Base-by-base conservation (phyloP, 108 stramenopile genomes). In the Cyclotella kingstonii region DNA sequence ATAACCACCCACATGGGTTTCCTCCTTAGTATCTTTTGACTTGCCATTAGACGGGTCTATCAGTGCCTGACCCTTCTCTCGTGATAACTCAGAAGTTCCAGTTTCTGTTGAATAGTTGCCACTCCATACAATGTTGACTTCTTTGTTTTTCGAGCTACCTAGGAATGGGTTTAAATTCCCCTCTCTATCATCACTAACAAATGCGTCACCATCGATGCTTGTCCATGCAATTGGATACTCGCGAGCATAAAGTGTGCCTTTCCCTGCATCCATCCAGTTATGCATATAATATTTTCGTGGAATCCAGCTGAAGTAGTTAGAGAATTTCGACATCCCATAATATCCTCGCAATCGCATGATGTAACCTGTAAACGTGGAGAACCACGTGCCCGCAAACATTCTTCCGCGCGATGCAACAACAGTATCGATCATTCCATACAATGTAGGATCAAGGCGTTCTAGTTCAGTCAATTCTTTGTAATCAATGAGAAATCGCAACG, bases 301-400 rank as follows among this genome's bases (percentile, higher is more conserved):
- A n/a, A 79, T 46, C 47, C 47, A 84, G 15, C 73, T 52, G 41
- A 84, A 84, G 63, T 81, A 87, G 4, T 79, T 78, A 41, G 65
- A 76, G 17, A 66, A 77, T 53, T 81, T 87, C 0, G 80, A 73
- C 58, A 82, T 65, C 0, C 92, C 89, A 35, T 80, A 66, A 53
- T 96, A 93, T 30, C 59, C 65, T 23, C 67, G 2, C 2, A 68
- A 47, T 9, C 73, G 46, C 8, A 54, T 26, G 27, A 88, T 88
- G 68, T 90, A 95, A 8, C 91, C 94, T 15, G 89, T 83, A 49
- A 95, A 94, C 7, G 95, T 95, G 23, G 84, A 86, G 52, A 92
- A 89, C 91, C 91, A 95, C 9, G 95, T 95, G 38, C 95, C 95
- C 0, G 86, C 83, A 79, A 91, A 95, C 18, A 67, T 65, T 15